Percentiles rank a stretch among this genome's conserved stretches.
Conservation (phyloP, 2,329 filamentous ascomycete genomes). For the Pyricularia sp. region DNA sequence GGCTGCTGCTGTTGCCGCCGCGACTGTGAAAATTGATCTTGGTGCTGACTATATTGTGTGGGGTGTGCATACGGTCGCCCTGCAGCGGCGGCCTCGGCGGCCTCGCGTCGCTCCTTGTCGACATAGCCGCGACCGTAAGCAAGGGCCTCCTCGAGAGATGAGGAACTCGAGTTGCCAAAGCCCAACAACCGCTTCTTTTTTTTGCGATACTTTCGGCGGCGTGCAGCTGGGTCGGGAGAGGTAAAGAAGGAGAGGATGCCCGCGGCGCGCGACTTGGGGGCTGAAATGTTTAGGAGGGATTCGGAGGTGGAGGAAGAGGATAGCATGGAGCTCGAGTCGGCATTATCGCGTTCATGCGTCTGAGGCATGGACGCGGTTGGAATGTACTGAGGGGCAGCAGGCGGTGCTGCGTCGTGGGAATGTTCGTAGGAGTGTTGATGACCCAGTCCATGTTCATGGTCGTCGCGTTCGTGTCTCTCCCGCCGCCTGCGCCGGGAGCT, state of each 20-base stretch:
- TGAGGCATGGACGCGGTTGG: conserved; percentile 3
- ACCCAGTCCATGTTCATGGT: neutral
- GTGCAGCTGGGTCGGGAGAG: conserved; percentile 14
- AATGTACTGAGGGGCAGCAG: conserved; percentile 5
- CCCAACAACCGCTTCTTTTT: conserved; percentile 35
- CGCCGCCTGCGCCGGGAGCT: conserved; percentile 41
- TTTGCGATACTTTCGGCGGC: conserved; percentile 17
- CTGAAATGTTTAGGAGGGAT: conserved; percentile 23
- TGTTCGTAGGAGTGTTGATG: neutral
- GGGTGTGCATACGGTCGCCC: neutral
- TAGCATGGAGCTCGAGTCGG: conserved; percentile 17
- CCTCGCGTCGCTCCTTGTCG: conserved; percentile 12
- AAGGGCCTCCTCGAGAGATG: conserved; percentile 45
- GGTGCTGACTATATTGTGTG: conserved; percentile 3
- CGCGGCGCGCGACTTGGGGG: conserved; percentile 16
- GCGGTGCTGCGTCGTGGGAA: conserved; percentile 2
- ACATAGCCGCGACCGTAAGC: conserved; percentile 44
- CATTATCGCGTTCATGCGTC: conserved; percentile 13
- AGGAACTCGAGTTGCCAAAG: conserved; percentile 41
- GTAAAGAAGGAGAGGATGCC: conserved; percentile 25
- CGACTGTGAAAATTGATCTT: conserved; percentile 6
- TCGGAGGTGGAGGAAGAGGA: conserved; percentile 24
- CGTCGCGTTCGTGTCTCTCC: conserved; percentile 20
- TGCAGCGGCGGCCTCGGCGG: conserved; percentile 8
- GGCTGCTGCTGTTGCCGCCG: conserved; percentile 12